Conservation (phyloP, 2,329 filamentous ascomycete genomes). For the Amphichorda felina region DNA sequence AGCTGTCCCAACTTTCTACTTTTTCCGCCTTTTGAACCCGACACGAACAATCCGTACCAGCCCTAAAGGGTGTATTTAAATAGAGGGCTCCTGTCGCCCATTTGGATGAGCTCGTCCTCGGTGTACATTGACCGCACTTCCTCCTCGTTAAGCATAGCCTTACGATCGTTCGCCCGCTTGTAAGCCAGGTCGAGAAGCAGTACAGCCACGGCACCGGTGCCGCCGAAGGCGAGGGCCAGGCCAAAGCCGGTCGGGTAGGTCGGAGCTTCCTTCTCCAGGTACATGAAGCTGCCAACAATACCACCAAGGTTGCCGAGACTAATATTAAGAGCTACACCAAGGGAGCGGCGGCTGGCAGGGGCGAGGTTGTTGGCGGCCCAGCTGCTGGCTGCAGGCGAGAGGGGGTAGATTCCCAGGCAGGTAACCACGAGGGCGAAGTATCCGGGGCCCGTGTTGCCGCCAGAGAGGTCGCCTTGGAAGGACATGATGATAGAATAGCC, state of each 20-base stretch:
- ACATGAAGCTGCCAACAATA: slow-evolving; percentile 11
- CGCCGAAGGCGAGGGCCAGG: slow-evolving; percentile 13
- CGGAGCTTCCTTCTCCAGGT: slow-evolving; percentile 7
- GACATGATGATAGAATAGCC: slow-evolving; percentile 48
- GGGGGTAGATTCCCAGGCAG: slow-evolving; percentile 62
- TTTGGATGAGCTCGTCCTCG: slow-evolving; percentile 6
- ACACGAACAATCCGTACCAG: too few species aligned
- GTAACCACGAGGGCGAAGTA: slow-evolving; percentile 60
- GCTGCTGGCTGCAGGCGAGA: slow-evolving; percentile 64
- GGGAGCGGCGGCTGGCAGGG: slow-evolving; percentile 48
- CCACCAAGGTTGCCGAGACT: slow-evolving; percentile 46
- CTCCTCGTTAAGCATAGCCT: slow-evolving; percentile 9
- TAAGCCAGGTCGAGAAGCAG: slow-evolving; percentile 14
- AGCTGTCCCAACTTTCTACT: too few species aligned
- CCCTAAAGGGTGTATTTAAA: slow-evolving; percentile 8
- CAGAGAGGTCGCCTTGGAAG: slow-evolving; percentile 42
- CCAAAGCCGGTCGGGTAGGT: slow-evolving; percentile 18
- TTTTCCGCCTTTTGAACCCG: too few species aligned
- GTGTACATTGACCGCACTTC: slow-evolving; percentile 8
- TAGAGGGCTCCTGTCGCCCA: slow-evolving; percentile 10
- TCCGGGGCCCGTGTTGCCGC: slow-evolving; percentile 53
- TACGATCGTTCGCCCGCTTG: slow-evolving; percentile 10
- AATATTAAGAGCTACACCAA: slow-evolving; percentile 54
- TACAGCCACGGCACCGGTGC: slow-evolving; percentile 8
- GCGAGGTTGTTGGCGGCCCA: slow-evolving; percentile 72